Percentiles rank a stretch among this genome's conserved stretches.
Evolutionary conservation across 192 early-diverging fungal species (phyloP).

Genomic region (Entrophospora sp.): DNA sequence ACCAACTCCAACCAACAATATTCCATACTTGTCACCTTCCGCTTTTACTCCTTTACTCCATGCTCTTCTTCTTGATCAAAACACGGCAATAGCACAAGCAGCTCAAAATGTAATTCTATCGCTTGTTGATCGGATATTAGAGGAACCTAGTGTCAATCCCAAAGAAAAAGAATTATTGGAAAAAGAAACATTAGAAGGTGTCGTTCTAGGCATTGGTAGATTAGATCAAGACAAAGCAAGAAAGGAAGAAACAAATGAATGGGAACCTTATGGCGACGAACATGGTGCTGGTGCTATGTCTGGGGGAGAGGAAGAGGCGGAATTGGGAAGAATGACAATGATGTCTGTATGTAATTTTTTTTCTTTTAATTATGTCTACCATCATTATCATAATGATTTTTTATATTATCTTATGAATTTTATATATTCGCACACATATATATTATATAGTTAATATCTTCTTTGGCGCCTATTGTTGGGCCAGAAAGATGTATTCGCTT

Average conservation of each 20-base stretch:
- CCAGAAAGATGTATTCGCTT: constrained; percentile 32
- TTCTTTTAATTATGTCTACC: background rate
- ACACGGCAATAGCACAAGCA: constrained; percentile 39
- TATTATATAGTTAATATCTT: constrained; percentile 40
- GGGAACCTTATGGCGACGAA: constrained; percentile 11
- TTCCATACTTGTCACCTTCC: constrained; percentile 28
- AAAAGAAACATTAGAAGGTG: constrained; percentile 41
- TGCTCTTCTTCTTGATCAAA: constrained; percentile 47
- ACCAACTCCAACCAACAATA: constrained; percentile 7
- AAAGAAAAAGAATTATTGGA: constrained; percentile 32
- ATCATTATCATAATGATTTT: too few species aligned
- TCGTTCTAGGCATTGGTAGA: constrained; percentile 37
- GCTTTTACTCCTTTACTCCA: constrained; percentile 38
- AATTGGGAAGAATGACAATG: constrained; percentile 34
- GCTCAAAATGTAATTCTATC: constrained; percentile 37
- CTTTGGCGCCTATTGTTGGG: constrained; percentile 38
- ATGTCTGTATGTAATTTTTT: constrained; percentile 36
- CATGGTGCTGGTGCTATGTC: constrained; percentile 4
- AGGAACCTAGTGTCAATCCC: constrained; percentile 9
- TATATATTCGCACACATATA: background rate
- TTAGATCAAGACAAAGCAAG: constrained; percentile 21
- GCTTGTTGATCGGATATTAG: constrained; percentile 33
- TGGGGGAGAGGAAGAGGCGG: constrained; percentile 30
- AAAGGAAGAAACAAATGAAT: constrained; percentile 19
- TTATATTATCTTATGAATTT: too few species aligned